Evolutionary conservation across 805 yeast species (phyloP), one percentile per base, ranked within the genome.

Genomic region (Cyberlindnera sargentensis): DNA sequence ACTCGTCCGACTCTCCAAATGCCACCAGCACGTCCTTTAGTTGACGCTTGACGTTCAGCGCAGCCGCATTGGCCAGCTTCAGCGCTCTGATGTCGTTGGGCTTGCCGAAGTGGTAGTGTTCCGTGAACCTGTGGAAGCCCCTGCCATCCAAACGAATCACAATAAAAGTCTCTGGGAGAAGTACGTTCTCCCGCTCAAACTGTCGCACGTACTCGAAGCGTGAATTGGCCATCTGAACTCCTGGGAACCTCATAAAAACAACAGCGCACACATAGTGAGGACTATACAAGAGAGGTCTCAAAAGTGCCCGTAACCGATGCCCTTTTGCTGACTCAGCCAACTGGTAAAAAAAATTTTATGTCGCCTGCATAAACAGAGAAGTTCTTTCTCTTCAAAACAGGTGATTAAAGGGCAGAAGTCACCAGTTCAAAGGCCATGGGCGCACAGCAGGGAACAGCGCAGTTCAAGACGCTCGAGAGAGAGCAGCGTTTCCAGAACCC

Each of bases 1-100:
- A 93, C 65, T 93, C 99, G 62, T 93, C 99, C 33, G 95, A 83
- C 56, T 93, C 98, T 0, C 99, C 99, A 59, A 84, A 93, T 0
- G 96, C 95, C 60, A 90, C 50, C 8, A 81, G 56, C 1, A 87
- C 73, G 49, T 93, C 98, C 7, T 84, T 76, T 34, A 87, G 76
- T 33, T 74, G 70, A 30, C 71, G 62, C 68, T 85, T 73, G 8
- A 89, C 72, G 39, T 75, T 73, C 47, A 60, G 53, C 0, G 98
- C 98, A 4, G 95, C 80, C 3, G 72, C 67, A 64, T 89, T 93
- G 89, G 93, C 89, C 47, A 89, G 75, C 2, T 68, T 64, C 30
- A 93, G 62, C 0, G 98, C 98, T 25, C 78, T 60, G 27, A 62
- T 47, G 63, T 93, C 99, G 57, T 93, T 93, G 3, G 99, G 99